Conservation (phyloP, 352 stramenopile genomes). For the Pilasporangium apinafurcum region DNA sequence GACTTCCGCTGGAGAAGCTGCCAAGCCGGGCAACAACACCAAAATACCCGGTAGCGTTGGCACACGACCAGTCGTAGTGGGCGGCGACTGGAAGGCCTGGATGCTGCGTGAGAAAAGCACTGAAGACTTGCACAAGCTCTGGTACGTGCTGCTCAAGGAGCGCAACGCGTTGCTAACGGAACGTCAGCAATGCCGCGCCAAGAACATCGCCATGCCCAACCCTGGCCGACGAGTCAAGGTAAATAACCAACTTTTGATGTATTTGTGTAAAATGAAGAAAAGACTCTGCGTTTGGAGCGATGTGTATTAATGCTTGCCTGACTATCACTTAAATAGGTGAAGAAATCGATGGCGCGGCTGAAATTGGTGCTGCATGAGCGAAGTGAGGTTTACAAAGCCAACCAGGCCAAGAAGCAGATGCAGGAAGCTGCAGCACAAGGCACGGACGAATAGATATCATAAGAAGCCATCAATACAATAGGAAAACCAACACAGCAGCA, state of each 20-base stretch:
- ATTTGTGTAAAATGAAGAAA: background rate
- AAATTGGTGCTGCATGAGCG: conserved; percentile 86
- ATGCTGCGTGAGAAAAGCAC: conserved; percentile 97
- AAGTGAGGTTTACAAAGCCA: conserved; percentile 71
- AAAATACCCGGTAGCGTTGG: conserved; percentile 62
- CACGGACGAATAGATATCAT: conserved; percentile 8
- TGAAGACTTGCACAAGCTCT: conserved; percentile 98
- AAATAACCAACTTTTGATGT: background rate
- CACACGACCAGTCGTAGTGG: conserved; percentile 56
- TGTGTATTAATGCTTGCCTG: background rate
- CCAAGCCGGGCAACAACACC: conserved; percentile 39
- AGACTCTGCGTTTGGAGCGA: background rate
- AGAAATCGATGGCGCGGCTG: conserved; percentile 84
- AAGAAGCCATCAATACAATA: background rate
- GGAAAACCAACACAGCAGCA: too few species aligned
- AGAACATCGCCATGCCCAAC: conserved; percentile 78
- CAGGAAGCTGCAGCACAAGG: conserved; percentile 7
- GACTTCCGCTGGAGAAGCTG: conserved; percentile 30
- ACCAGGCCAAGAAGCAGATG: conserved; percentile 43
- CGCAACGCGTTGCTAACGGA: conserved; percentile 97
- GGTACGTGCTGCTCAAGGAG: conserved; percentile 98
- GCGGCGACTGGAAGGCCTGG: conserved; percentile 92
- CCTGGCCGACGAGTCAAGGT: conserved; percentile 68
- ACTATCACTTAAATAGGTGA: conserved; percentile 27
- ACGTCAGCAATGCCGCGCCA: conserved; percentile 64